These are phyloP conservation scores for Simmondsia chinensis DNA, from an alignment of 148 eudicot genomes.

Conservation along the genomic window DNA sequence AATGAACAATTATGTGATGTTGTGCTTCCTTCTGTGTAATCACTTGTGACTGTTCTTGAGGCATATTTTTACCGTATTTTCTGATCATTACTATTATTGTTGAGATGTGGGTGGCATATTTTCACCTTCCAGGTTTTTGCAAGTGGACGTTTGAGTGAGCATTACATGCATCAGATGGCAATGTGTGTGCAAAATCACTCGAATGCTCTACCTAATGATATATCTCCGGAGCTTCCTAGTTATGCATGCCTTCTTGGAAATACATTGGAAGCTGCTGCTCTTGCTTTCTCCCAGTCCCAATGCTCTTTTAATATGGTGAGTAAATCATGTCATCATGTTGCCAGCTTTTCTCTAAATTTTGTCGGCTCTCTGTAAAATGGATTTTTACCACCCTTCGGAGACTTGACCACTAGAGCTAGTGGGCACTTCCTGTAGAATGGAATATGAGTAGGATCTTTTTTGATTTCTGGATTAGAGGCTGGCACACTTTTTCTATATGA, in stretches of 20 bases:
- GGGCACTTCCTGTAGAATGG: too few relatives aligned
- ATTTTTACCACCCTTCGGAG: too few relatives aligned
- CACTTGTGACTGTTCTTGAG: too few relatives aligned
- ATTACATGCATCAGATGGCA: conserved; percentile 75
- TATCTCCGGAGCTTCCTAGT: conserved; percentile 70
- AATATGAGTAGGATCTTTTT: too few relatives aligned
- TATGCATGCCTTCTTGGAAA: conserved; percentile 96
- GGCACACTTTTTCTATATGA: too few relatives aligned
- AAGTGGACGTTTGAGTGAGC: conserved; percentile 39
- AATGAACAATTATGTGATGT: too few relatives aligned
- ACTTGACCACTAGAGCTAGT: too few relatives aligned
- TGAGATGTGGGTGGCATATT: conserved; percentile 2
- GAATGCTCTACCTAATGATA: conserved; percentile 56
- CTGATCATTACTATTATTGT: too few relatives aligned
- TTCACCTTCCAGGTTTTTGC: conserved; percentile 44
- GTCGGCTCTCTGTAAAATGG: neutral
- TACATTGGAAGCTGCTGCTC: conserved; percentile 59
- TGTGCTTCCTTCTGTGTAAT: too few relatives aligned
- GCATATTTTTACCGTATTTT: too few relatives aligned
- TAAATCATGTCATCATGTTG: conserved; percentile 4
- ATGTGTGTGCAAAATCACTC: conserved; percentile 40
- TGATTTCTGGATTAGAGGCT: too few relatives aligned
- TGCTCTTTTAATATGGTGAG: conserved; percentile 69
- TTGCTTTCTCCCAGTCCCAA: conserved; percentile 44
- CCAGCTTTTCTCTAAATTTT: neutral